A percentile compares a stretch with the other conserved stretches of the same genome.
Evolutionary conservation across 1,139 yeast species (phyloP).

Genomic region (Suhomyces chickasaworum): DNA sequence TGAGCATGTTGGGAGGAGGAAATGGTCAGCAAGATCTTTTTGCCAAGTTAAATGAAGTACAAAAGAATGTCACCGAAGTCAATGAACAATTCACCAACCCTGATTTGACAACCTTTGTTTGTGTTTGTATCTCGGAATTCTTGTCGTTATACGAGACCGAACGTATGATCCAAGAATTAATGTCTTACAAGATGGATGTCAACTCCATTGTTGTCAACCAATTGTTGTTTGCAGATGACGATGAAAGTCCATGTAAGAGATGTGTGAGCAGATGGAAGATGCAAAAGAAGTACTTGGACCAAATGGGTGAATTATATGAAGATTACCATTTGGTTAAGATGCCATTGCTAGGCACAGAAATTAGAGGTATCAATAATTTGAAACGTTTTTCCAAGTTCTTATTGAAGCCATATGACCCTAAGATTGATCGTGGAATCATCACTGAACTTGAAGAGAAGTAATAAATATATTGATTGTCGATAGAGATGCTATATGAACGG

Average conservation of each 20-base stretch:
- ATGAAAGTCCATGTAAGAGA: slow-evolving; percentile 72
- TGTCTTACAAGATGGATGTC: slow-evolving; percentile 93
- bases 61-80: slow-evolving; percentile 81
- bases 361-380: slow-evolving; percentile 85
- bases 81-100: slow-evolving; percentile 95
- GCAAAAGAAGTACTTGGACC: slow-evolving; percentile 93
- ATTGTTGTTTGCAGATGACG: slow-evolving; percentile 79
- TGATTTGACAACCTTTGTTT: slow-evolving; percentile 91
- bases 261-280: slow-evolving; percentile 92
- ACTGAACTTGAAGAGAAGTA: slow-evolving; percentile 65
- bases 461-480: background rate
- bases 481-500: background rate
- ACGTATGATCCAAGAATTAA: slow-evolving; percentile 93
- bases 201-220: slow-evolving; percentile 95
- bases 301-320: slow-evolving; percentile 89
- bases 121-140: slow-evolving; percentile 97
- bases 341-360: slow-evolving; percentile 92
- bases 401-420: slow-evolving; percentile 70
- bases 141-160: slow-evolving; percentile 94
- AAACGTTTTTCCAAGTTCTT: slow-evolving; percentile 73
- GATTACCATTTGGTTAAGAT: slow-evolving; percentile 94
- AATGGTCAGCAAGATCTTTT: slow-evolving; percentile 73
- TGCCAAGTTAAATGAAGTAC: slow-evolving; percentile 78
- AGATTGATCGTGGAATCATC: slow-evolving; percentile 57
- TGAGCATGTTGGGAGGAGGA: slow-evolving; percentile 71